These are phyloP conservation scores for Wickerhamiella qilinensis DNA, from an alignment of 805 yeast species.

Conservation along the genomic window DNA sequence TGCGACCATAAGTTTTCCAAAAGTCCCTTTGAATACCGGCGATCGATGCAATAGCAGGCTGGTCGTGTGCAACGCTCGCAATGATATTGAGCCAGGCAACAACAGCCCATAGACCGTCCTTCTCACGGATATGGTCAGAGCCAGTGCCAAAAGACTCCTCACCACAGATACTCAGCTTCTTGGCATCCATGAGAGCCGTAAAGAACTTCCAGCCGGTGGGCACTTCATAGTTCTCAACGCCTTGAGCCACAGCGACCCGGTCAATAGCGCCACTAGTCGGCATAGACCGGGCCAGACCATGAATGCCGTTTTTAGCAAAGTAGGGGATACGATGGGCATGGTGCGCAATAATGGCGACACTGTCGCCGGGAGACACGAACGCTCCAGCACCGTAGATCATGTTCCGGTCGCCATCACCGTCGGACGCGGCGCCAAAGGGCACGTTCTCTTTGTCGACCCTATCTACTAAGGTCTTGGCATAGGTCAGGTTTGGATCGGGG, in stretches of 20 bases:
- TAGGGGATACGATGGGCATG: slow-evolving; percentile 85
- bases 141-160: slow-evolving; percentile 98
- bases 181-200: slow-evolving; percentile 87
- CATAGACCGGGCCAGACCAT: slow-evolving; percentile 93
- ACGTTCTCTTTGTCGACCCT: slow-evolving; percentile 68
- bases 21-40: slow-evolving; percentile 66
- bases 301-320: slow-evolving; percentile 66
- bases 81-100: slow-evolving; percentile 93
- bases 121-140: slow-evolving; percentile 91
- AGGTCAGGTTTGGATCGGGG: slow-evolving; percentile 95
- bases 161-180: slow-evolving; percentile 89
- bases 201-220: slow-evolving; percentile 99
- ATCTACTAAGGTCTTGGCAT: slow-evolving; percentile 74
- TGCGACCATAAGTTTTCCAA: slow-evolving; percentile 88
- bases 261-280: slow-evolving; percentile 94
- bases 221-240: slow-evolving; percentile 71
- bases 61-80: slow-evolving; percentile 55
- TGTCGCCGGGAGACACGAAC: slow-evolving; percentile 95
- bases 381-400: slow-evolving; percentile 95
- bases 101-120: slow-evolving; percentile 96
- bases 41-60: slow-evolving; percentile 54
- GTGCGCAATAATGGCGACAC: slow-evolving; percentile 94
- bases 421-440: slow-evolving; percentile 97
- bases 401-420: slow-evolving; percentile 97
- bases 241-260: slow-evolving; percentile 66